A percentile compares a stretch with the other conserved stretches of the same genome.
Evolutionary conservation across 179 eudicot genomes (phyloP).

Genomic region (Patellifolia procumbens): DNA sequence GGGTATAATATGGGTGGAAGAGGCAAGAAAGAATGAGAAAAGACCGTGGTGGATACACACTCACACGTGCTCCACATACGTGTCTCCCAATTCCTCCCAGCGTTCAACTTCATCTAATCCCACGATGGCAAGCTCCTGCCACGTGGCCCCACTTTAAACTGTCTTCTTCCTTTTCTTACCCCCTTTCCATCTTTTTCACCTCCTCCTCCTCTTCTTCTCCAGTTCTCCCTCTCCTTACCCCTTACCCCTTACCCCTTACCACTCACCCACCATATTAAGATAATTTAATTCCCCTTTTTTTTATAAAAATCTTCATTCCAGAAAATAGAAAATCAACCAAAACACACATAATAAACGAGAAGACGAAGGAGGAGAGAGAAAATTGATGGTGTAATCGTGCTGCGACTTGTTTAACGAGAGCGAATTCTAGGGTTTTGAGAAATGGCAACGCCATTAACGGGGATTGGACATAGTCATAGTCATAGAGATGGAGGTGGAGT

Average conservation of each 20-base stretch:
- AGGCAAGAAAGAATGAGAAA: constrained; percentile 17
- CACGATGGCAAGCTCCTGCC: constrained; percentile 39
- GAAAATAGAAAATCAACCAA: neutral
- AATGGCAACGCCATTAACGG: constrained; percentile 94
- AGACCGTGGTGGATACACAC: constrained; percentile 40
- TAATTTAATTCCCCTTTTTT: neutral
- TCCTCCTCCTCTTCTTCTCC: neutral
- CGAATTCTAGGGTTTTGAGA: constrained; percentile 28
- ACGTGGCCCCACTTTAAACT: constrained; percentile 38
- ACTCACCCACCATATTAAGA: neutral
- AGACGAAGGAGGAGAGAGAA: constrained; percentile 2
- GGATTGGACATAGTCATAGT: constrained; percentile 49
- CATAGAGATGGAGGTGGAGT: constrained; percentile 71
- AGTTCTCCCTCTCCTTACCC: neutral
- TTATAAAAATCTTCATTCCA: neutral
- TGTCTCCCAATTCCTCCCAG: constrained; percentile 36
- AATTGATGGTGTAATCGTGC: constrained; percentile 24
- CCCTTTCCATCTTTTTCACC: neutral
- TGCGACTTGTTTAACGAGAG: neutral
- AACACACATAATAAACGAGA: neutral
- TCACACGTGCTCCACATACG: constrained; percentile 42
- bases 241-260: neutral
- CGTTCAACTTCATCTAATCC: constrained; percentile 25
- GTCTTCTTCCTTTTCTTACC: neutral
- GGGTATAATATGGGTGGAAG: too few relatives aligned